Percentiles rank a stretch among this genome's conserved stretches.
Conservation (phyloP, 78 protist genomes). For the Speleostelium caveatum region DNA sequence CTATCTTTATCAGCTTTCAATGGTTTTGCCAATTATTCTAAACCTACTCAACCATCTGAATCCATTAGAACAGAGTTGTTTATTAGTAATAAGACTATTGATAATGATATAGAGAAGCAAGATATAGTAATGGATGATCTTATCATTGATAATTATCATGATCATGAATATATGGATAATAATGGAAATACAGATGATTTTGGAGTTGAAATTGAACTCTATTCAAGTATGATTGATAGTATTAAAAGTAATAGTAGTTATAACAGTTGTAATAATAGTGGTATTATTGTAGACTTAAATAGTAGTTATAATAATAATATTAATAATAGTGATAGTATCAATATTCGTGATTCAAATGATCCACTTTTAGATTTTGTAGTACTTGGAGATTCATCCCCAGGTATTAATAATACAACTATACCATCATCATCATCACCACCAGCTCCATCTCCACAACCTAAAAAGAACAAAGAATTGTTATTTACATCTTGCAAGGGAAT, state of each 20-base stretch:
- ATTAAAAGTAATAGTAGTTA: too few species aligned
- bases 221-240: too few species aligned
- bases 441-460: too few species aligned
- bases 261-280: too few species aligned
- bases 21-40: not conserved
- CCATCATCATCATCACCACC: too few species aligned
- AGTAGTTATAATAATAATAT: too few species aligned
- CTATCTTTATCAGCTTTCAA: not conserved
- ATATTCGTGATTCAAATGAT: too few species aligned
- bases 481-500: not conserved
- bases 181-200: not conserved
- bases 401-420: too few species aligned
- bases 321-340: too few species aligned
- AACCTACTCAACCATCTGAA: not conserved
- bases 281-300: too few species aligned
- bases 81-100: not conserved
- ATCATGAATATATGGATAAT: not conserved
- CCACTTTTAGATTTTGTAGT: too few species aligned
- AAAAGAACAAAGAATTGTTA: not conserved
- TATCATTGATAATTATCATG: not conserved
- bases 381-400: not conserved
- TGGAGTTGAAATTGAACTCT: too few species aligned
- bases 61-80: not conserved
- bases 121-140: not conserved
- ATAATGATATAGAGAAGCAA: not conserved